Base-by-base conservation (phyloP, 73 alveolate genomes). In the Stentor coeruleus region DNA sequence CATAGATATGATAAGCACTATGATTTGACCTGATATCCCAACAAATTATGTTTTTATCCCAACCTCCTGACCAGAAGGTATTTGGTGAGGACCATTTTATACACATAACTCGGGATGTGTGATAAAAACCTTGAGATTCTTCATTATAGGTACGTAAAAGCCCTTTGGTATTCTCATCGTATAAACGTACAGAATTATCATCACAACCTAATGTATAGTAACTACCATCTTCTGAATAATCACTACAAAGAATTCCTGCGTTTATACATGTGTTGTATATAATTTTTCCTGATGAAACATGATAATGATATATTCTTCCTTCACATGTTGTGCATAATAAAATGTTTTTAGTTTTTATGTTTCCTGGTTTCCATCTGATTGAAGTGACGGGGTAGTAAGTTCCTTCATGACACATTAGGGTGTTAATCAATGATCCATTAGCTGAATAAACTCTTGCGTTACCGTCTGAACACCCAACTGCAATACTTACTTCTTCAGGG, bases 281-380 rank as follows among this genome's bases (percentile, higher is more conserved):
- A 57, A 82, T 66, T 76, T 88, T 91, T 6, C 93, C 89, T 0
- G 94, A 82, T 38, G 88, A 41, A 30, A 85, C 90, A 30, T 89
- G 93, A 91, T 91, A 91, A 66, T 91, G 94, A 58, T 81, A 73
- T 26, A 91, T 59, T 20, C 84, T 3, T 30, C 96, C 96, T 81
- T 91, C 90, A 37, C 92, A 58, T 3, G 84, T 3, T 26, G 84
- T 60, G 4, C 91, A 58, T 3, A 88, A 85, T 0, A 91, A 38
- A 14, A 88, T 84, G 58, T 86, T 82, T 38, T 40, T 80, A 3
- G 89, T 59, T 33, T 82, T 58, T 38, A n/a, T 59, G 3, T 42
- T 79, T 35, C 85, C n/a, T 33, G 99, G 99, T 41, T 96, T 85
- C 97, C 99, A 94, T 88, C 92, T 88, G 6, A 94, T 60, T 20